A percentile compares a stretch with the other conserved stretches of the same genome.
These are phyloP conservation scores for Eremomyces bilateralis DNA, from an alignment of 495 filamentous ascomycete species.

Conservation along the genomic window DNA sequence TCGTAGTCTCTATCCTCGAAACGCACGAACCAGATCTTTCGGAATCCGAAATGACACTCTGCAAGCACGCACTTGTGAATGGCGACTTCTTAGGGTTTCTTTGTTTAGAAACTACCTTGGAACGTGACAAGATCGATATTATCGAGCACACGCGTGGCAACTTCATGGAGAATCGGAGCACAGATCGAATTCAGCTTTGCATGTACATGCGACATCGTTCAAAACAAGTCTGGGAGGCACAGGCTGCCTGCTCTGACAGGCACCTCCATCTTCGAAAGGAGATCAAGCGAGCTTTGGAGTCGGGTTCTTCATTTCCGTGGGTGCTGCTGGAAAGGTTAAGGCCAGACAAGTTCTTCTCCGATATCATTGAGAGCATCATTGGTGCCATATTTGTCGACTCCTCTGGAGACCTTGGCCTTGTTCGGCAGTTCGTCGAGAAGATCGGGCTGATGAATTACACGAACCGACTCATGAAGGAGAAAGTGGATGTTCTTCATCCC, in stretches of 20 bases:
- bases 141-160: constrained; percentile 8
- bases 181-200: too few species aligned
- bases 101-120: constrained; percentile 30
- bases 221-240: constrained; percentile 7
- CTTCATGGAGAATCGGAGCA: too few species aligned
- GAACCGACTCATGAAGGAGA: constrained; percentile 32
- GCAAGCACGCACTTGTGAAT: constrained; percentile 63
- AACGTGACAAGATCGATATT: constrained; percentile 1
- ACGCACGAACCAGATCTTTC: constrained; percentile 23
- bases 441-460: constrained; percentile 45
- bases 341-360: constrained; percentile 65
- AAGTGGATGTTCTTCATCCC: constrained; percentile 48
- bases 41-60: constrained; percentile 46
- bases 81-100: constrained; percentile 75
- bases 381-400: constrained; percentile 79
- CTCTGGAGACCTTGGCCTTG: constrained; percentile 31
- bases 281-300: constrained; percentile 28
- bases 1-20: constrained; percentile 38
- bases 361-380: constrained; percentile 61
- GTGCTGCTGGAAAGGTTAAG: constrained; percentile 37
- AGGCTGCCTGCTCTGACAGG: constrained; percentile 19
- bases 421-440: constrained; percentile 33
- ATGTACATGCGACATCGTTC: constrained; percentile 13
- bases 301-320: constrained; percentile 49
- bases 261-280: constrained; percentile 26